phyloP scores from a whole-genome alignment of 2,329 filamentous ascomycete species.

The Nemania serpens region DNA sequence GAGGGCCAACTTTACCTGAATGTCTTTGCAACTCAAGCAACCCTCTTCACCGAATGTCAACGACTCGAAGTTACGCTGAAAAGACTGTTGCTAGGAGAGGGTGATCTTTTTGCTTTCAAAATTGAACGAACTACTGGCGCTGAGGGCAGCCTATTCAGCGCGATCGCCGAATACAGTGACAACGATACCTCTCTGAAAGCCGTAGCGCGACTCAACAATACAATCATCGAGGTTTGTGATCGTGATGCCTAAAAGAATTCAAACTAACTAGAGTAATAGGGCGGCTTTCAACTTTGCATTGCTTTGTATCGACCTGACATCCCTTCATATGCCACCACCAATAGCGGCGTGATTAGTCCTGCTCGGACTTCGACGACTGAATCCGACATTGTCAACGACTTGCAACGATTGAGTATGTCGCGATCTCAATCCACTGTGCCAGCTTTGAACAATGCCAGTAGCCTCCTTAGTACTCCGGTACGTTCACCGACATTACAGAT shows the following conservation, averaged over 20 bases:
- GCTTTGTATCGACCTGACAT: slow-evolving; percentile 40
- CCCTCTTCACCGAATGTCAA: slow-evolving; percentile 27
- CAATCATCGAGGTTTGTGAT: slow-evolving; percentile 44
- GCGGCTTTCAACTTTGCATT: slow-evolving; percentile 38
- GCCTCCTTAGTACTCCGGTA: slow-evolving; percentile 35
- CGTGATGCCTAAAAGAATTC: background rate
- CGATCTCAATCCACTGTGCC: slow-evolving; percentile 33
- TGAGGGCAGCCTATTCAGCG: slow-evolving; percentile 50
- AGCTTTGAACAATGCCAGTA: slow-evolving; percentile 28
- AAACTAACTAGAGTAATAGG: slow-evolving; percentile 28
- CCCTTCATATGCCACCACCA: slow-evolving; percentile 28
- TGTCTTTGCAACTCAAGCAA: slow-evolving; percentile 44
- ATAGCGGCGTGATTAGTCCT: slow-evolving; percentile 29
- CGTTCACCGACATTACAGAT: slow-evolving; percentile 36
- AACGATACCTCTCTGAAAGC: slow-evolving; percentile 49
- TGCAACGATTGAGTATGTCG: slow-evolving; percentile 38
- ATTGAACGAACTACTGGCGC: slow-evolving; percentile 43
- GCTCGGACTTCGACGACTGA: slow-evolving; percentile 29
- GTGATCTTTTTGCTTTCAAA: slow-evolving; percentile 58
- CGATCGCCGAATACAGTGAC: slow-evolving; percentile 60
- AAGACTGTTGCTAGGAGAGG: slow-evolving; percentile 51
- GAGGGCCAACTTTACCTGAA: slow-evolving; percentile 61
- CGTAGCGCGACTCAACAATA: slow-evolving; percentile 47
- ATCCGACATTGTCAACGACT: slow-evolving; percentile 34
- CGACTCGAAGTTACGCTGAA: slow-evolving; percentile 47